Conservation (phyloP, 352 stramenopile species). For the Pythium aristosporum region DNA sequence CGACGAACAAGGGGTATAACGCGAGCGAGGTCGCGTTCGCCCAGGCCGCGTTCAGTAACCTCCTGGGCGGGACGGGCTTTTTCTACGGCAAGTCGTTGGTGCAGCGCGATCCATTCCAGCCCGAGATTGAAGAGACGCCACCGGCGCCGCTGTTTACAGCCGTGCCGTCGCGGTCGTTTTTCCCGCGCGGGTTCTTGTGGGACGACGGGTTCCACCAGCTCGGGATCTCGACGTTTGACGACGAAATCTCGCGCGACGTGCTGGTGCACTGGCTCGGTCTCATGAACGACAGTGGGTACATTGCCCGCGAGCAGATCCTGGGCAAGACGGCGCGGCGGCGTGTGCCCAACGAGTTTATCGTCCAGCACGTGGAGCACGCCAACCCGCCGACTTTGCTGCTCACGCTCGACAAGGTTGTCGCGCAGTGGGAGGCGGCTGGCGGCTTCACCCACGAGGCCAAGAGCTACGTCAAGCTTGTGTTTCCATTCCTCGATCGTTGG, state of each 20-base stretch:
- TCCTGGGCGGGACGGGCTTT: slow-evolving; percentile 88
- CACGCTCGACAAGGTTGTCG: slow-evolving; percentile 76
- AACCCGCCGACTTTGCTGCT: slow-evolving; percentile 92
- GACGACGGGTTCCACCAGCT: slow-evolving; percentile 95
- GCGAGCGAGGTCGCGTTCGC: slow-evolving; percentile 67
- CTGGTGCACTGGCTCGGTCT: slow-evolving; percentile 86
- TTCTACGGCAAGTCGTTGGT: slow-evolving; percentile 88
- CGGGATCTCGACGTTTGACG: slow-evolving; percentile 77
- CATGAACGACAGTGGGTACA: slow-evolving; percentile 90
- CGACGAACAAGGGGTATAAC: slow-evolving; percentile 33
- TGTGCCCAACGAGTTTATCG: slow-evolving; percentile 88
- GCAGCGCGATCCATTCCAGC: slow-evolving; percentile 46
- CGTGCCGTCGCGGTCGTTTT: slow-evolving; percentile 92
- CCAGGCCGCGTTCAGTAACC: slow-evolving; percentile 86
- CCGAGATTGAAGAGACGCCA: slow-evolving; percentile 37
- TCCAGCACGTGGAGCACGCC: slow-evolving; percentile 89
- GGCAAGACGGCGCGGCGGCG: slow-evolving; percentile 60
- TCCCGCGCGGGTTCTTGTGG: slow-evolving; percentile 93
- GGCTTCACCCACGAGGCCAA: not conserved
- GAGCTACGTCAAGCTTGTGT: slow-evolving; percentile 46
- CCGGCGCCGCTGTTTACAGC: slow-evolving; percentile 79
- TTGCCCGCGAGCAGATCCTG: slow-evolving; percentile 91
- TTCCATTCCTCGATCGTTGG: slow-evolving; percentile 75
- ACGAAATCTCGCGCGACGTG: slow-evolving; percentile 68
- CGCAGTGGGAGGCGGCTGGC: slow-evolving; percentile 18